phyloP scores from a whole-genome alignment of 2,329 filamentous ascomycete genomes.

The Paecilomyces sp. region DNA sequence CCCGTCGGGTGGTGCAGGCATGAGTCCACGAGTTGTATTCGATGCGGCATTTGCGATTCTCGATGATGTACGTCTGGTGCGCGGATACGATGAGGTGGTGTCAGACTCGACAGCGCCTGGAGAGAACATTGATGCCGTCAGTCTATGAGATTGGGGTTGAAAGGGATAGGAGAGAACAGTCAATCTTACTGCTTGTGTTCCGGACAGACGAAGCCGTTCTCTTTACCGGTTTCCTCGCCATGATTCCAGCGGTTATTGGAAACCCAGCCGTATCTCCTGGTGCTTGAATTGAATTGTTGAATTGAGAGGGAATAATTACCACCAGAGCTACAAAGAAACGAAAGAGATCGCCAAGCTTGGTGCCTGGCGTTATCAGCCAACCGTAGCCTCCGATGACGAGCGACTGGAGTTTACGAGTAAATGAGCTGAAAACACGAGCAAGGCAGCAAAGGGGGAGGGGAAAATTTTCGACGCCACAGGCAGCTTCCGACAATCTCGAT shows the following conservation, averaged over 20 bases:
- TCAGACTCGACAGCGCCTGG: background rate
- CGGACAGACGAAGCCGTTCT: background rate
- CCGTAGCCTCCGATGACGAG: background rate
- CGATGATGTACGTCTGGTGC: constrained; percentile 15
- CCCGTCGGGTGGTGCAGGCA: background rate
- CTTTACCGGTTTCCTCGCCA: background rate
- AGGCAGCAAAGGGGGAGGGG: background rate
- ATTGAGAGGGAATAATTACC: background rate
- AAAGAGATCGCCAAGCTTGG: background rate
- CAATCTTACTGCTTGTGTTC: background rate
- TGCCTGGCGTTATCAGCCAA: background rate
- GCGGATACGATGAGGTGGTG: background rate
- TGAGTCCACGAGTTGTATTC: background rate
- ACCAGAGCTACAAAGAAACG: background rate
- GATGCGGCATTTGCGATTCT: constrained; percentile 13
- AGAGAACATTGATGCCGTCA: background rate
- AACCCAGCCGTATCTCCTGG: background rate
- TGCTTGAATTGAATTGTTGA: background rate
- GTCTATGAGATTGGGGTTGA: background rate
- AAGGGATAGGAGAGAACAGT: background rate
- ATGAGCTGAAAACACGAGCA: background rate
- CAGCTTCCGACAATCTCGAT: background rate
- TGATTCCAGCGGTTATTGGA: background rate
- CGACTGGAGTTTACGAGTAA: background rate
- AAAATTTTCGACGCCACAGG: background rate